These are phyloP conservation scores for Boletus coccyginus DNA, from an alignment of 768 basidiomycete species.

Conservation along the genomic window DNA sequence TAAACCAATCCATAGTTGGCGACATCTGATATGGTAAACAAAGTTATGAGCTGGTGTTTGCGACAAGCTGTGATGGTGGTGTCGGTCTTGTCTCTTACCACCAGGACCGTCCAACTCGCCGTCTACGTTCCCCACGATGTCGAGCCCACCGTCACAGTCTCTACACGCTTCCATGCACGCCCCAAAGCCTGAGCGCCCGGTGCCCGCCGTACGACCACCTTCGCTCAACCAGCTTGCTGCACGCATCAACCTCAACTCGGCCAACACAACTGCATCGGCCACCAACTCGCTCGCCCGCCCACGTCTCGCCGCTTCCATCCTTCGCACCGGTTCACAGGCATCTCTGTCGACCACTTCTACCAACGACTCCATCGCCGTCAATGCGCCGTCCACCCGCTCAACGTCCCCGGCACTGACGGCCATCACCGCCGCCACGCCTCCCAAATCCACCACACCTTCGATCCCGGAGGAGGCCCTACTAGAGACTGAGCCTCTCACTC, in stretches of 20 bases:
- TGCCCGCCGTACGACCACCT: constrained; percentile 47
- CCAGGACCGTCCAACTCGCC: constrained; percentile 7
- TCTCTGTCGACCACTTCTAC: constrained; percentile 48
- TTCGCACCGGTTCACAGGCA: constrained; percentile 59
- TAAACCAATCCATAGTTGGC: too few species aligned
- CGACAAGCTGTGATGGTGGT: background rate
- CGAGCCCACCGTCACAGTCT: constrained; percentile 31
- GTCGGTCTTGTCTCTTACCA: constrained; percentile 16
- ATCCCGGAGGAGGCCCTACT: constrained; percentile 36
- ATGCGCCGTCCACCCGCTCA: constrained; percentile 63
- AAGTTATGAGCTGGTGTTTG: background rate
- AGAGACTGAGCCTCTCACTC: constrained; percentile 50
- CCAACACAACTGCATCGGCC: constrained; percentile 21
- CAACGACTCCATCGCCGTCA: constrained; percentile 65
- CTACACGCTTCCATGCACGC: constrained; percentile 32
- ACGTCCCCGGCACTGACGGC: constrained; percentile 58
- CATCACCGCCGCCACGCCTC: constrained; percentile 40
- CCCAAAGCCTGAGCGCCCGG: constrained; percentile 38
- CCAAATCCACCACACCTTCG: constrained; percentile 40
- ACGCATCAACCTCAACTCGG: constrained; percentile 54
- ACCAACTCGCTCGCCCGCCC: constrained; percentile 46
- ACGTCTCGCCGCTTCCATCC: constrained; percentile 68
- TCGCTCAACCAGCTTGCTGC: constrained; percentile 83
- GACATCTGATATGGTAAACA: too few species aligned
- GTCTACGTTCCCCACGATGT: constrained; percentile 24